A percentile compares a stretch with the other conserved stretches of the same genome.
phyloP scores from a whole-genome alignment of 805 yeast species.

The Candida fluviatilis region DNA sequence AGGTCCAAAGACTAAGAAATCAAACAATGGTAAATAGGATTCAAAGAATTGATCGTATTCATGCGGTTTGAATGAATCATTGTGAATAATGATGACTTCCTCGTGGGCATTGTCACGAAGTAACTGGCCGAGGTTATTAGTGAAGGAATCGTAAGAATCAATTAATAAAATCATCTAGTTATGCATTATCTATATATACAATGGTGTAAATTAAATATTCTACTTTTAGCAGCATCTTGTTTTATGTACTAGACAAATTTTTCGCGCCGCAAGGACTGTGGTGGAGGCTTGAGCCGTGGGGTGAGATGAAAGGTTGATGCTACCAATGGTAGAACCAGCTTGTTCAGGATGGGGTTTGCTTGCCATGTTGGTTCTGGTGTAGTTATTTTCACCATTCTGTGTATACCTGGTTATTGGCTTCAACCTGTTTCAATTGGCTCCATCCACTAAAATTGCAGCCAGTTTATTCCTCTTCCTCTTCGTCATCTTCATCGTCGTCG shows the following conservation, averaged over 20 bases:
- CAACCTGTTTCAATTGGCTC: too few species aligned
- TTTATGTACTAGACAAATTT: not conserved
- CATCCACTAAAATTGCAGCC: too few species aligned
- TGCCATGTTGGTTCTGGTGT: too few species aligned
- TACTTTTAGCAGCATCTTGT: too few species aligned
- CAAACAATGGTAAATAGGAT: slow-evolving; percentile 48
- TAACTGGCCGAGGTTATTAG: slow-evolving; percentile 70
- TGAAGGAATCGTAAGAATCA: slow-evolving; percentile 95
- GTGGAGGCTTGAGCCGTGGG: too few species aligned
- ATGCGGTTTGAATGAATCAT: slow-evolving; percentile 45
- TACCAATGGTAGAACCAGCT: too few species aligned
- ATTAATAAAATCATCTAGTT: slow-evolving; percentile 55
- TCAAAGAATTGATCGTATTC: slow-evolving; percentile 33
- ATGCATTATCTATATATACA: slow-evolving; percentile 1
- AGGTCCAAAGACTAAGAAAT: slow-evolving; percentile 86
- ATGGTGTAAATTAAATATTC: not conserved
- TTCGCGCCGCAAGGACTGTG: too few species aligned
- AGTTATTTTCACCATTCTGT: too few species aligned
- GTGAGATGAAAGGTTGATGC: too few species aligned
- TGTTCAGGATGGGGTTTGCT: too few species aligned
- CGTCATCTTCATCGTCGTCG: slow-evolving; percentile 52
- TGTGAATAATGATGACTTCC: slow-evolving; percentile 55
- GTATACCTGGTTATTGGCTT: too few species aligned
- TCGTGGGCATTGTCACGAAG: slow-evolving; percentile 49
- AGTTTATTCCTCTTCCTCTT: slow-evolving; percentile 24